These are phyloP conservation scores for Entomortierella beljakovae DNA, from an alignment of 192 early-diverging fungal species.

Conservation along the genomic window DNA sequence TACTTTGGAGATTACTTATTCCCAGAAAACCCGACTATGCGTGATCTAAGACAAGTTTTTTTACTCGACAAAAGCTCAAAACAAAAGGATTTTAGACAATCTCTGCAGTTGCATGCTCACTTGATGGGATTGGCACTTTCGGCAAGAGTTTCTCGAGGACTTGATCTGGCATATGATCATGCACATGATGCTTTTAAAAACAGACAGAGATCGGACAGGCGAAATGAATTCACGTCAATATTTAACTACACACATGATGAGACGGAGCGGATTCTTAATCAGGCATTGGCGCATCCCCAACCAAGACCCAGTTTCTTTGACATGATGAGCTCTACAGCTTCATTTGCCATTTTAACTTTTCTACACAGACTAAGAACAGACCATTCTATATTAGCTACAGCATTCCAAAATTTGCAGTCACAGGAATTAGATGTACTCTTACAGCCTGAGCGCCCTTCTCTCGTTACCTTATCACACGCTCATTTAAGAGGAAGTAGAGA, in stretches of 20 bases:
- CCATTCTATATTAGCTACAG: conserved; percentile 43
- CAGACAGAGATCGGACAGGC: conserved; percentile 42
- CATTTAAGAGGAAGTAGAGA: conserved; percentile 23
- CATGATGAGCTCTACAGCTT: conserved; percentile 42
- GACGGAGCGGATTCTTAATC: conserved; percentile 44
- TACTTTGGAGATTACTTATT: conserved; percentile 49
- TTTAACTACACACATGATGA: conserved; percentile 52
- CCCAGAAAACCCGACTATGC: conserved; percentile 41
- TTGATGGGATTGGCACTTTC: conserved; percentile 46
- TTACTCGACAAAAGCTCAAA: conserved; percentile 53
- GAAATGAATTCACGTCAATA: conserved; percentile 42
- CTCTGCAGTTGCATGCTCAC: conserved; percentile 51
- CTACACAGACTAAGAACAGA: conserved; percentile 40
- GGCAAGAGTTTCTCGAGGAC: conserved; percentile 32
- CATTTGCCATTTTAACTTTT: conserved; percentile 35
- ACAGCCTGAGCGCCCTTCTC: conserved; percentile 14
- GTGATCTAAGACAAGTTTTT: conserved; percentile 38
- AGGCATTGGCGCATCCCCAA: conserved; percentile 46
- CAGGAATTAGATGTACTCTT: conserved; percentile 49
- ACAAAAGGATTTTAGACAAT: conserved; percentile 52
- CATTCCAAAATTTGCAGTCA: conserved; percentile 45
- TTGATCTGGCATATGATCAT: conserved; percentile 48
- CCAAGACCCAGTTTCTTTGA: conserved; percentile 55
- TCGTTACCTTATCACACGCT: neutral
- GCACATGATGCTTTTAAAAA: conserved; percentile 55